Percentiles rank a stretch among this genome's conserved stretches.
These are phyloP conservation scores for Globisporangium yorkense DNA, from an alignment of 352 stramenopile species.

Conservation along the genomic window DNA sequence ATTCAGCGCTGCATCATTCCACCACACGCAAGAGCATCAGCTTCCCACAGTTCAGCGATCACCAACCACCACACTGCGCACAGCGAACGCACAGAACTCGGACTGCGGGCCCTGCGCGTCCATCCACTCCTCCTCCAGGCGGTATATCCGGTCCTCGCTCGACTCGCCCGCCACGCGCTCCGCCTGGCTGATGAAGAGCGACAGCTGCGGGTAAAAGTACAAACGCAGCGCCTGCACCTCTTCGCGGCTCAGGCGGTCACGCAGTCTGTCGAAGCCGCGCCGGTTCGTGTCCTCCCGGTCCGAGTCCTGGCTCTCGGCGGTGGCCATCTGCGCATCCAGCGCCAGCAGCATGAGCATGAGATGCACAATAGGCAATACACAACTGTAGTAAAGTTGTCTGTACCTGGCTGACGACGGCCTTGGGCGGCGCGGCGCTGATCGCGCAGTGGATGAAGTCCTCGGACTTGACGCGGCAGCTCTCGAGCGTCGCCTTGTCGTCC, in stretches of 20 bases:
- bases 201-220: slow-evolving; percentile 86
- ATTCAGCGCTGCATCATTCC: slow-evolving; percentile 48
- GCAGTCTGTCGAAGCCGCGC: slow-evolving; percentile 74
- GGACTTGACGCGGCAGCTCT: slow-evolving; percentile 69
- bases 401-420: slow-evolving; percentile 74
- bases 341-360: background rate
- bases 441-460: slow-evolving; percentile 86
- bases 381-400: background rate
- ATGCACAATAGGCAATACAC: no score
- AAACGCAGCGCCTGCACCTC: slow-evolving; percentile 80
- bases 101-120: slow-evolving; percentile 80
- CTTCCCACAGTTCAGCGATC: no score
- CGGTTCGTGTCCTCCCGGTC: slow-evolving; percentile 49
- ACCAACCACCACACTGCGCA: background rate
- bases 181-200: slow-evolving; percentile 77
- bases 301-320: slow-evolving; percentile 22
- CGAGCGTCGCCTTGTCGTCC: slow-evolving; percentile 69
- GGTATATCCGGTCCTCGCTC: slow-evolving; percentile 86
- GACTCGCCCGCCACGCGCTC: slow-evolving; percentile 67
- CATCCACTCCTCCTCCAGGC: slow-evolving; percentile 87
- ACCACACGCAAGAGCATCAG: background rate
- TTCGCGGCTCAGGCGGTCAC: slow-evolving; percentile 76
- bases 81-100: slow-evolving; percentile 64
- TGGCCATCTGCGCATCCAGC: slow-evolving; percentile 11
- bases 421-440: slow-evolving; percentile 73